These are phyloP conservation scores for Anaeromyces robustus DNA, from an alignment of 192 early-diverging fungal genomes.

Conservation along the genomic window DNA sequence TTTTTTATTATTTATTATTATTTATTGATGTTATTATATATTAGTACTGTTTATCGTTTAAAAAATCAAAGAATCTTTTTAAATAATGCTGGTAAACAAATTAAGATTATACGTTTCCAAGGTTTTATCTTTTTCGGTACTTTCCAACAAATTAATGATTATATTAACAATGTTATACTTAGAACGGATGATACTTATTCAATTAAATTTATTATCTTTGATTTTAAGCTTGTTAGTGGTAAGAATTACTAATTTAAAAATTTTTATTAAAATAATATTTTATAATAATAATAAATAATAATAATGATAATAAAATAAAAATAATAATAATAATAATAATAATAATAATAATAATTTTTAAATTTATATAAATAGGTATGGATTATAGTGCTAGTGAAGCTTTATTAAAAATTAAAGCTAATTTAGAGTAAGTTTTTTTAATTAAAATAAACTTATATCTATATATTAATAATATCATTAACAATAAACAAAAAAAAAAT, in stretches of 20 bases:
- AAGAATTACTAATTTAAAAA: constrained; percentile 25
- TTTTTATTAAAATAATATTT: neutral
- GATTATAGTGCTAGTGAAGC: constrained; percentile 5
- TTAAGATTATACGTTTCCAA: constrained; percentile 1
- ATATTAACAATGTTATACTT: constrained; percentile 20
- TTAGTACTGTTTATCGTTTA: neutral
- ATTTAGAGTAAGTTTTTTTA: neutral
- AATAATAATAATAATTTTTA: neutral
- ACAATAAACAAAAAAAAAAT: too few relatives aligned
- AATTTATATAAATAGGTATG: neutral
- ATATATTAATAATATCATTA: too few relatives aligned
- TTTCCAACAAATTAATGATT: constrained; percentile 2
- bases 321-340: constrained; percentile 9
- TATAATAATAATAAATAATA: constrained; percentile 13
- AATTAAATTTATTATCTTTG: neutral
- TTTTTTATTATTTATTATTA: neutral
- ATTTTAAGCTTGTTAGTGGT: neutral
- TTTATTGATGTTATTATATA: neutral
- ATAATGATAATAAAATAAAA: constrained; percentile 12
- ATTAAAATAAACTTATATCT: too few relatives aligned
- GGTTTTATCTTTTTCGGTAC: constrained; percentile 10
- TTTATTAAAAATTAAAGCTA: neutral
- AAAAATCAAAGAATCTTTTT: constrained; percentile 1
- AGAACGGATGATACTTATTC: constrained; percentile 10
- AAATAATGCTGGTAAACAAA: neutral